Base-by-base conservation (phyloP, 139 green algal genomes). In the Picochlorum sp. region DNA sequence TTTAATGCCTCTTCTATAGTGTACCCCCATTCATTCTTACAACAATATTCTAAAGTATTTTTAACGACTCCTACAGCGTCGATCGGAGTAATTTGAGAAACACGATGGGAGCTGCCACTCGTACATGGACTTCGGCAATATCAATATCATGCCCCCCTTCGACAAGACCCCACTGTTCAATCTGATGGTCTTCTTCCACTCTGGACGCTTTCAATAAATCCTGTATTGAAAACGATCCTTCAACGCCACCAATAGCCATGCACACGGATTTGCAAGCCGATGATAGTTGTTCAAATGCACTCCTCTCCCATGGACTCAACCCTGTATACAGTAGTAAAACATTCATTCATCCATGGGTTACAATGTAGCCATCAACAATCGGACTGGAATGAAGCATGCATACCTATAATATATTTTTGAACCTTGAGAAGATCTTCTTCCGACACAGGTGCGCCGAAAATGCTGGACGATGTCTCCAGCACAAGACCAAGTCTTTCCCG, bases 61-160 rank as follows among this genome's bases (percentile, higher is more conserved):
- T 20, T 9, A 15, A 32, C 44, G 28, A 20, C 6, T 68, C 7
- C 59, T 44, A 75, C 5, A 41, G n/a, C 18, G 58, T 34, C 30
- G 11, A 49, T 18, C 58, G 45, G 30, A 96, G 65, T 49, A 96
- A 69, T 7, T 72, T 62, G 10, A 91, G 6, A 28, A 97, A 92
- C 3, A 95, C 50, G 0, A 74, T 74, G n/a, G 87, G 81, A 6
- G 82, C 87, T 6, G 73, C 58, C 0, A 98, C 69, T 3, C 89
- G 73, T 47, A 89, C 89, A 23, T 61, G 47, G 4, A 88, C 60
- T 56, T 97, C 89, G 13, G 85, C 82, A 45, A 82, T 78, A 66
- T 98, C 92, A 9, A 98, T 78, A 75, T 98, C 92, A 65, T 98
- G 92, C 0, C 91, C 92, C 11, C 92, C 92, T 70, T 98, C 92